Evolutionary conservation across 257 asterid species (phyloP), one percentile per base, ranked within the genome.

Genomic region (Capsicum chinense): DNA sequence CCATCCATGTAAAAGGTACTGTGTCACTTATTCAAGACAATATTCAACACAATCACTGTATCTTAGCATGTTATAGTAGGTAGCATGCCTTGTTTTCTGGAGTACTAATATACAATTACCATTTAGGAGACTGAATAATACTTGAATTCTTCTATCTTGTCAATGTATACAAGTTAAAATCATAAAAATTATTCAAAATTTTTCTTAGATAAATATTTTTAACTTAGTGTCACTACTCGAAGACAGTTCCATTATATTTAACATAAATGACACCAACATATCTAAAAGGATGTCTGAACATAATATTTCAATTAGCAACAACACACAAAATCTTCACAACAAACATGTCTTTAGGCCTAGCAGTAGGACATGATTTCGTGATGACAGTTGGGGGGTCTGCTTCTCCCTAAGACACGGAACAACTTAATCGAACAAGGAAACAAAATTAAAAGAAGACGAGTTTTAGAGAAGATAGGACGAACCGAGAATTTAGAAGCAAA

Each of bases 231-330:
- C 63, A 58, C 60, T 67, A 73, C 63, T 58, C 73, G 86, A 87
- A 94, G 98, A 98, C 98, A 83, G 97, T 95, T 15, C 98, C 98
- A 2, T 54, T 95, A 10, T 95, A 93, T 50, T 79, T 95, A 71
- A 93, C 97, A 19, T 98, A 95, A 87, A 93, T 95, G 98, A 98
- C 98, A 15, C 98, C 98, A n/a, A 88, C 97, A 63, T 95, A 95
- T 82, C 88, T 95, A 8, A 82, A 98, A 86, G 98, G 98, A 44
- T 97, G 90, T 42, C 83, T 95, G 39, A 95, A 95, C 71, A 92
- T 93, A 95, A 85, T 93, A 94, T 95, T 95, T 88, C 98, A 95
- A 69, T 81, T 95, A 83, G 98, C 98, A 58, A 95, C 98, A 14
- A 92, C 98, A 1, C 91, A 92, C 1, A 97, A 97, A 19, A 93